Percentiles rank a stretch among this genome's conserved stretches.
Conservation (phyloP, 208 protist species). For the Angomonas ambiguus region DNA sequence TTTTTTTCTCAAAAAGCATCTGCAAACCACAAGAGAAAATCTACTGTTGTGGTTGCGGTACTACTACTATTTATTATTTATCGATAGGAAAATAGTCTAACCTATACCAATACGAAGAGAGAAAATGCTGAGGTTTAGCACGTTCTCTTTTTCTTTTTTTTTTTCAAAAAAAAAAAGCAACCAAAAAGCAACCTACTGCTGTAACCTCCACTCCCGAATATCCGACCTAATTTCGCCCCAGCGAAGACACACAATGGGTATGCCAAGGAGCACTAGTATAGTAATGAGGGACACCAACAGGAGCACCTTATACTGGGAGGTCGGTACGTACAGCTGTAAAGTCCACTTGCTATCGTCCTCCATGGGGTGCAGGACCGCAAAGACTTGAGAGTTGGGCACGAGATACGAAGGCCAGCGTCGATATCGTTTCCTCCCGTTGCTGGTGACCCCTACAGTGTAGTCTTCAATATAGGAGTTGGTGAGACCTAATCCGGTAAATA, state of each 20-base stretch:
- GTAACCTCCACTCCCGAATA: slow-evolving; percentile 42
- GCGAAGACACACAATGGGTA: slow-evolving; percentile 54
- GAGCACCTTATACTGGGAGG: slow-evolving; percentile 33
- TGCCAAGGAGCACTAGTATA: slow-evolving; percentile 32
- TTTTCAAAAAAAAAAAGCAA: slow-evolving; percentile 11
- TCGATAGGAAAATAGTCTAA: too few species aligned
- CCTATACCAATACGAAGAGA: too few species aligned
- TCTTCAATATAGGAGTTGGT: slow-evolving; percentile 72
- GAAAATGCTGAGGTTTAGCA: too few species aligned
- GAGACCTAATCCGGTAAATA: slow-evolving; percentile 53
- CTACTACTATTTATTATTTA: too few species aligned
- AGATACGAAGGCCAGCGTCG: slow-evolving; percentile 45
- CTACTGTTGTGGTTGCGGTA: too few species aligned
- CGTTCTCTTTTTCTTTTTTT: too few species aligned
- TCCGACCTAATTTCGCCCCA: slow-evolving; percentile 50
- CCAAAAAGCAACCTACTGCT: slow-evolving; percentile 16
- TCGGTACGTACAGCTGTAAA: slow-evolving; percentile 55
- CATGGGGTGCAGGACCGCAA: slow-evolving; percentile 36
- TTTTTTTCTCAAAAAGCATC: too few species aligned
- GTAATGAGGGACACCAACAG: slow-evolving; percentile 36
- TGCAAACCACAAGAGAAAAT: too few species aligned
- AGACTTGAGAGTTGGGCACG: slow-evolving; percentile 63
- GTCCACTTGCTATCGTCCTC: slow-evolving; percentile 28
- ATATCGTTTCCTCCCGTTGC: not conserved
- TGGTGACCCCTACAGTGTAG: slow-evolving; percentile 43